Base-by-base conservation (phyloP, 164 flowering plant species). In the Platanus orientalis region DNA sequence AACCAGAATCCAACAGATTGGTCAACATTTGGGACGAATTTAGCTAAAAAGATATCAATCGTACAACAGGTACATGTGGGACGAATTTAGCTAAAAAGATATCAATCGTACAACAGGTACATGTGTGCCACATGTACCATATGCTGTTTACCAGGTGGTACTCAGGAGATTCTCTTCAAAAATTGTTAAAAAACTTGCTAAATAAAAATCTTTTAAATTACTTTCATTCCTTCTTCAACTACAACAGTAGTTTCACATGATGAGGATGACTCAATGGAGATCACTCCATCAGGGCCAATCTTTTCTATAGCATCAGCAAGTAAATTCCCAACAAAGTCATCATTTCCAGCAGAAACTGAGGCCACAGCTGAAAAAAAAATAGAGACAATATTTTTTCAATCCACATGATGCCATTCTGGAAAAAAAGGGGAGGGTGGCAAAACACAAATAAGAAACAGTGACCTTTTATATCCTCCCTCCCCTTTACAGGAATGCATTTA, bases 141-240 rank as follows among this genome's bases (percentile, higher is more conserved):
- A 19, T 20, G 49, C 49, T 49, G 13, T 26, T 26, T 14, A 53
- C 34, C 29, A 53, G 11, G 3, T 20, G 52, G 7, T 49, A 20
- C 25, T 44, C 19, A 56, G 24, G 48, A 48, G 24, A 28, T 57
- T 20, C 61, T 30, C 20, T 64, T 21, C n/a, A 61, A 39, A 26
- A 13, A 44, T 54, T 20, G 44, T 44, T 28, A 25, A 26, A 40
- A 45, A 36, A 61, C 16, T 26, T 5, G n/a, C 29, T 19, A 23
- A 63, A 27, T 10, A 39, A 44, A 25, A 47, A 40, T 12, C 16
- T 59, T 9, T 14, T 61, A 29, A 39, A 63, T 48, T 63, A 88
- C 97, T 93, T 89, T 91, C 90, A 91, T 81, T 78, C 97, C 97
- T 77, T 90, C 96, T 78, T 88, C 97, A 67, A 88, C 72, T 48